Conservation (phyloP, 352 stramenopile species). For the Globisporangium acanthophoron region DNA sequence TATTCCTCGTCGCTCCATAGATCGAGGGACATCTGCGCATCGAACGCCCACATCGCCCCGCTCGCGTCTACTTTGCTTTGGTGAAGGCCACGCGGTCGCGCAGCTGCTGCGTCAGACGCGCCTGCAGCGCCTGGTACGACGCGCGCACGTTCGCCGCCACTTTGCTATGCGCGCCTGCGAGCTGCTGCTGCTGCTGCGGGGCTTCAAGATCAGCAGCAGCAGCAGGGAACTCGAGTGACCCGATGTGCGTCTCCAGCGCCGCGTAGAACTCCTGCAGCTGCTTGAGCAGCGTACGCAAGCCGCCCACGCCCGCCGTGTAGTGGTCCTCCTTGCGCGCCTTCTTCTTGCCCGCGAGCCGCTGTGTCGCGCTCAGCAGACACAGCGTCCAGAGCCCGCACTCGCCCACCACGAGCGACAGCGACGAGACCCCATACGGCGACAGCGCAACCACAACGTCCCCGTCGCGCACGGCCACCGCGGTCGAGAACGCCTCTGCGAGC, state of each 20-base stretch:
- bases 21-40: too few species aligned
- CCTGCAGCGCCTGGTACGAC: constrained; percentile 34
- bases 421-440: constrained; percentile 47
- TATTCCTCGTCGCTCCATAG: too few species aligned
- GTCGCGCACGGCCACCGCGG: constrained; percentile 7
- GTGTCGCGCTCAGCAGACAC: constrained; percentile 33
- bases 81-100: constrained; percentile 19
- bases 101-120: constrained; percentile 26
- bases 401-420: constrained; percentile 43
- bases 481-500: constrained; percentile 20
- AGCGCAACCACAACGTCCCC: constrained; percentile 10
- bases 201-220: not conserved
- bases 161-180: constrained; percentile 22
- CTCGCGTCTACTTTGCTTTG: constrained; percentile 3
- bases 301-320: constrained; percentile 16
- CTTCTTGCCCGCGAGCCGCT: constrained; percentile 48
- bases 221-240: constrained; percentile 20
- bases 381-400: constrained; percentile 56
- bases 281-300: constrained; percentile 54
- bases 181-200: not conserved
- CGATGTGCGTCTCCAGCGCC: constrained; percentile 32
- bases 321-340: constrained; percentile 64
- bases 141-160: constrained; percentile 28
- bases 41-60: too few species aligned
- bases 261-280: constrained; percentile 45